Percentiles rank a stretch among this genome's conserved stretches.
Conservation (phyloP, 1,284 basidiomycete species). For the Phenoliferia sp. region DNA sequence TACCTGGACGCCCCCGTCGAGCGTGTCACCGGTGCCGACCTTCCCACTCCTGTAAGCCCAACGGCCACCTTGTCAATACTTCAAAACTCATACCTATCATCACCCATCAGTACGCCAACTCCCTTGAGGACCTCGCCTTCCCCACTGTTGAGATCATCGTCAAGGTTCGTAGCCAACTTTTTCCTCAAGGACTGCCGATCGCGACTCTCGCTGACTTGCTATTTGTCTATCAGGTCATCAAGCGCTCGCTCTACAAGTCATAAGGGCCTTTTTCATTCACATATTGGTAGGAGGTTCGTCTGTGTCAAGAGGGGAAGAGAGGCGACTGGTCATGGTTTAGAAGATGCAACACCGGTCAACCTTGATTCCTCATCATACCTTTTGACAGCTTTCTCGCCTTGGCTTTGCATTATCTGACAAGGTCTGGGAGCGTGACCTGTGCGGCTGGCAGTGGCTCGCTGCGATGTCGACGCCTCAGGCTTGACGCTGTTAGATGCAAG, state of each 20-base stretch:
- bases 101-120: constrained; percentile 68
- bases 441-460: no score
- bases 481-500: no score
- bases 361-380: no score
- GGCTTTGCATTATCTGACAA: no score
- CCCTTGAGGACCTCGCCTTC: constrained; percentile 84
- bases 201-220: background rate
- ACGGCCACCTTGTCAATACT: background rate
- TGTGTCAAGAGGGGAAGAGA: no score
- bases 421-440: no score
- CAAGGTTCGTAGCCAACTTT: constrained; percentile 20
- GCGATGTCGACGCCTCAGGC: no score
- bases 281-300: no score
- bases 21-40: constrained; percentile 91
- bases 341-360: no score
- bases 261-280: background rate
- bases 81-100: background rate
- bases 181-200: background rate
- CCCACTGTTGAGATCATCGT: constrained; percentile 77
- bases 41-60: constrained; percentile 82
- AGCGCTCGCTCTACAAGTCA: background rate
- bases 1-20: constrained; percentile 94
- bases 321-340: no score
- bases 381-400: no score
- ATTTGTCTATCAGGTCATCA: background rate